Base-by-base conservation (phyloP, 768 basidiomycete species). In the Agrocybe pediades region DNA sequence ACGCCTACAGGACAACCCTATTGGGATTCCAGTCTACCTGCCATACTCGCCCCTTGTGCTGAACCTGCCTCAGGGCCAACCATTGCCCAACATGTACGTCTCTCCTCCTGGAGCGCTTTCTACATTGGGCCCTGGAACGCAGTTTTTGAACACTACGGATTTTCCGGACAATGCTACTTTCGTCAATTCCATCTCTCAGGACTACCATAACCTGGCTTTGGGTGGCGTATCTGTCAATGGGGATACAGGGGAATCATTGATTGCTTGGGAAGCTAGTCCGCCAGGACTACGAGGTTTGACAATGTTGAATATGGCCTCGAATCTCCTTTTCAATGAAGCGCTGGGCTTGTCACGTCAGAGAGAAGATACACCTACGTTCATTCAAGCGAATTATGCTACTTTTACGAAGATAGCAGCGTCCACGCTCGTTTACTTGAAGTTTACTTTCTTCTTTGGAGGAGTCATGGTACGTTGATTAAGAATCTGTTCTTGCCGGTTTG, bases 401-500 rank as follows among this genome's bases (percentile, higher is more conserved):
- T 85, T 92, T 65, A 85, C 87, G 6, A 72, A 73, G 6, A 65
- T 82, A 16, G 74, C 74, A 39, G 76, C 74, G 5, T 80, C 79
- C 6, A 84, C 85, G 2, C 72, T 88, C 15, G 66, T 78, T 9
- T 83, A 83, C 13, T 67, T 92, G 66, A 86, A 84, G 65, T 92
- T 90, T 89, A 68, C 84, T n/a, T 81, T 79, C 5, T 91, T 91
- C 71, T 91, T 86, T 64, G 85, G 83, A 19, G 85, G 83, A 29
- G 75, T 79, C 1, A 87, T 90, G 86, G 88, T 88, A 54, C 30
- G 79, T 62, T 7, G 17, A 16, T 24, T 26, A 29, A 24, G 5
- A 9, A 15, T 23, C 1, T 39, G 15, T 6, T 17, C 9, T 41
- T 41, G n/a, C 46, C 19, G 3, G 26, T 6, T 52, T 20, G 9